Conservation (phyloP, 805 yeast species). For the Yamadazyma philogaea region DNA sequence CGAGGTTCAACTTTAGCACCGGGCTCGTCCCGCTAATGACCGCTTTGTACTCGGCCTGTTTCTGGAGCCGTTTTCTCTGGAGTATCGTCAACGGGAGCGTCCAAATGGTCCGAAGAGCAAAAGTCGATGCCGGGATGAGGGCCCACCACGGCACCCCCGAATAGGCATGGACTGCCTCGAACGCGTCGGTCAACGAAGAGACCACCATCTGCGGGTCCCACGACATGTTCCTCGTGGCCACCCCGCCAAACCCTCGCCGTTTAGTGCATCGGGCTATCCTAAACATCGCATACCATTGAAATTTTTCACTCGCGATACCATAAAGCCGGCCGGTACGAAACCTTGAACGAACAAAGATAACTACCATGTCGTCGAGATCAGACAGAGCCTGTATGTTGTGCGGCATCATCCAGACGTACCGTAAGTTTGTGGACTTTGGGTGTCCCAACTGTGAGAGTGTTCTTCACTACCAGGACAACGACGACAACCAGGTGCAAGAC, state of each 20-base stretch:
- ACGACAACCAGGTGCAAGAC: constrained; percentile 80
- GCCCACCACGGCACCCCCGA: constrained; percentile 80
- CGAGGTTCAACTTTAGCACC: constrained; percentile 56
- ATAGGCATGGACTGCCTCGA: constrained; percentile 50
- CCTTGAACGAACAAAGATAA: not conserved
- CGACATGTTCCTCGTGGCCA: constrained; percentile 1
- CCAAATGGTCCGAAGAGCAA: constrained; percentile 58
- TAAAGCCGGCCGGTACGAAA: not conserved
- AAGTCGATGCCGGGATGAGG: constrained; percentile 69
- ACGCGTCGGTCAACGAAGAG: constrained; percentile 30
- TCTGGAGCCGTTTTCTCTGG: constrained; percentile 66
- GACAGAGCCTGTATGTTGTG: constrained; percentile 98
- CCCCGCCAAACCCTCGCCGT: not conserved
- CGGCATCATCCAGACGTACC: constrained; percentile 82
- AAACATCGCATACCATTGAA: not conserved
- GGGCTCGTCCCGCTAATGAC: constrained; percentile 74
- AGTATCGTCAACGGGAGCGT: constrained; percentile 77
- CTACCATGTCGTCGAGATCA: constrained; percentile 50
- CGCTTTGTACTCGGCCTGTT: constrained; percentile 71
- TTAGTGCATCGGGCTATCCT: not conserved
- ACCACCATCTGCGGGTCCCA: constrained; percentile 18
- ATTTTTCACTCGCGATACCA: not conserved
- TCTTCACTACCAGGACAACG: constrained; percentile 70
- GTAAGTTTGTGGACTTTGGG: constrained; percentile 72
- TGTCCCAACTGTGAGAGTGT: constrained; percentile 96